Percentiles rank a stretch among this genome's conserved stretches.
Evolutionary conservation across 768 basidiomycete species (phyloP).

Genomic region (Suillus americanus): DNA sequence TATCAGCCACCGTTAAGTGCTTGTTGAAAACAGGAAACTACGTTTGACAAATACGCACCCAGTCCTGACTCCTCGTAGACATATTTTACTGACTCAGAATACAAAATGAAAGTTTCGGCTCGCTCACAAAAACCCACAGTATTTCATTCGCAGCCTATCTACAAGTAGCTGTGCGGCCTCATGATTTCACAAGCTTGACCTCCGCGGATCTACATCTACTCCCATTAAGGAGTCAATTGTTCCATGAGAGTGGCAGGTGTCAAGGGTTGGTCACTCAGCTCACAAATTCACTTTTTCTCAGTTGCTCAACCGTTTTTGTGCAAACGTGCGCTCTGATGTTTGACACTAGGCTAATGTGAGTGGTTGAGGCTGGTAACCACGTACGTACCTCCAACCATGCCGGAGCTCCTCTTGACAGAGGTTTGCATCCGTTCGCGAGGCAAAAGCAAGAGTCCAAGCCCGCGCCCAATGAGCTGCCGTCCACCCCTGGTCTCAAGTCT

Average conservation of each 20-base stretch:
- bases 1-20: background rate
- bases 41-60: background rate
- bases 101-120: background rate
- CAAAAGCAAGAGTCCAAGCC: too few species aligned
- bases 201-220: background rate
- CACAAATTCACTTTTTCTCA: background rate
- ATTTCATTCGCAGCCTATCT: background rate
- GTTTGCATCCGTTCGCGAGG: too few species aligned
- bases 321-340: background rate
- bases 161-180: too few species aligned
- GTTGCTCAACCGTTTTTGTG: background rate
- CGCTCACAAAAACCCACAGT: background rate
- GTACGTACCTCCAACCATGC: background rate
- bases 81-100: background rate
- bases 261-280: background rate
- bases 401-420: too few species aligned
- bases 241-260: background rate
- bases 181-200: background rate
- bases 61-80: background rate
- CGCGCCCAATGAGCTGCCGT: slow-evolving; percentile 28
- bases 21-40: background rate
- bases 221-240: background rate
- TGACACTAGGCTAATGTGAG: background rate
- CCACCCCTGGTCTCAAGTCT: slow-evolving; percentile 45
- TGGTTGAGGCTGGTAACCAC: background rate